These are phyloP conservation scores for Rubus idaeus DNA, from an alignment of 306 rosid species.

Conservation along the genomic window DNA sequence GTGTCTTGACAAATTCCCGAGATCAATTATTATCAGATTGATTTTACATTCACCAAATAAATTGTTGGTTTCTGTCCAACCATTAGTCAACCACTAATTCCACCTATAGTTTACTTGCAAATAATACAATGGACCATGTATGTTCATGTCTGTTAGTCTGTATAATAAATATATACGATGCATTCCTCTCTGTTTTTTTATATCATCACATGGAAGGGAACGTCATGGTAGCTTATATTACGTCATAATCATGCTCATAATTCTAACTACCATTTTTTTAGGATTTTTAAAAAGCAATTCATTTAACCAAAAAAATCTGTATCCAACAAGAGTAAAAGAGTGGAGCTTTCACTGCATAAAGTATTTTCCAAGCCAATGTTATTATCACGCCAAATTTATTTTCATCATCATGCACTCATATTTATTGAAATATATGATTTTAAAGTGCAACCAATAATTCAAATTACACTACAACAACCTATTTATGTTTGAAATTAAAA, in stretches of 20 bases:
- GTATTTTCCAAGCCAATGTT: too few relatives aligned
- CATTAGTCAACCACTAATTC: not conserved
- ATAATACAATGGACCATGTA: not conserved
- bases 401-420: too few relatives aligned
- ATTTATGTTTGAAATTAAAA: too few relatives aligned
- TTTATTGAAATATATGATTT: too few relatives aligned
- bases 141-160: too few relatives aligned
- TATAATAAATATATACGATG: not conserved
- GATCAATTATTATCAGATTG: not conserved
- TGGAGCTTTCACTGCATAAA: too few relatives aligned
- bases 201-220: not conserved
- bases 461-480: too few relatives aligned
- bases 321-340: too few relatives aligned
- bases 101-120: not conserved
- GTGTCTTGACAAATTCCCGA: not conserved
- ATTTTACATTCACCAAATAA: not conserved
- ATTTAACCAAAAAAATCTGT: too few relatives aligned
- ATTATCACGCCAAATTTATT: too few relatives aligned
- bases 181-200: not conserved
- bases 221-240: not conserved
- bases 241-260: not conserved
- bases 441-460: too few relatives aligned
- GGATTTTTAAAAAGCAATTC: too few relatives aligned
- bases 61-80: not conserved
- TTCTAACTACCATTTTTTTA: not conserved